phyloP scores from a whole-genome alignment of 2,329 filamentous ascomycete genomes.

The Periconia digitata region DNA sequence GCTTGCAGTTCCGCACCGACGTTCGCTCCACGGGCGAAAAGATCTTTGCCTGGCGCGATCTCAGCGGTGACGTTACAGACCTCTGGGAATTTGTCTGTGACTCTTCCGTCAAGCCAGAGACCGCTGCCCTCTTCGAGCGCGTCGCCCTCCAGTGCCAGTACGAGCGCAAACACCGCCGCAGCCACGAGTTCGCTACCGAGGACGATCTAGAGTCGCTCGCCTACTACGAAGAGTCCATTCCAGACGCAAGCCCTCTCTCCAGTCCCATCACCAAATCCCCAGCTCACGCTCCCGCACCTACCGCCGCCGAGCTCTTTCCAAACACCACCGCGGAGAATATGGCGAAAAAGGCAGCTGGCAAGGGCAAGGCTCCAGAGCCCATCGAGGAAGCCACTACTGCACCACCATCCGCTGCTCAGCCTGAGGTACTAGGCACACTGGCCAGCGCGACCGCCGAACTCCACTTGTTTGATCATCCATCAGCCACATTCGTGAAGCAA shows the following conservation, averaged over 20 bases:
- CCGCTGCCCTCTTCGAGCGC: conserved; percentile 78
- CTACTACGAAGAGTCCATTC: conserved; percentile 67
- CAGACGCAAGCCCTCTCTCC: conserved; percentile 59
- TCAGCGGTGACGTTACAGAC: conserved; percentile 91
- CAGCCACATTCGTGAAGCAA: conserved; percentile 80
- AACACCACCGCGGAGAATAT: conserved; percentile 45
- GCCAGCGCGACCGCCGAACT: conserved; percentile 78
- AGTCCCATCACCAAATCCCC: conserved; percentile 50
- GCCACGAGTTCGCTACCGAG: conserved; percentile 76
- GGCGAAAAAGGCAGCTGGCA: conserved; percentile 43
- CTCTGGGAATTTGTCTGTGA: conserved; percentile 99
- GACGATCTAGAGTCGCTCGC: conserved; percentile 80
- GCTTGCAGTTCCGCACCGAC: conserved; percentile 83
- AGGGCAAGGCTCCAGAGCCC: conserved; percentile 30
- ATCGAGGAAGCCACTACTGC: conserved; percentile 57
- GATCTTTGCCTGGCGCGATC: conserved; percentile 89
- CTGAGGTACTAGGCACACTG: conserved; percentile 71
- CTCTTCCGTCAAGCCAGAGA: conserved; percentile 64
- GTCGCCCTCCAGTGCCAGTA: conserved; percentile 93
- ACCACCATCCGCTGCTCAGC: conserved; percentile 62
- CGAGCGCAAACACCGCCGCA: conserved; percentile 89
- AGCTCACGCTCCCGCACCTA: conserved; percentile 27
- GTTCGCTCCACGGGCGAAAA: conserved; percentile 77
- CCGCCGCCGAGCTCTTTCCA: conserved; percentile 38
- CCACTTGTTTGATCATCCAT: conserved; percentile 89